phyloP scores from a whole-genome alignment of 331 rosid genomes.

The Arachis monticola region DNA sequence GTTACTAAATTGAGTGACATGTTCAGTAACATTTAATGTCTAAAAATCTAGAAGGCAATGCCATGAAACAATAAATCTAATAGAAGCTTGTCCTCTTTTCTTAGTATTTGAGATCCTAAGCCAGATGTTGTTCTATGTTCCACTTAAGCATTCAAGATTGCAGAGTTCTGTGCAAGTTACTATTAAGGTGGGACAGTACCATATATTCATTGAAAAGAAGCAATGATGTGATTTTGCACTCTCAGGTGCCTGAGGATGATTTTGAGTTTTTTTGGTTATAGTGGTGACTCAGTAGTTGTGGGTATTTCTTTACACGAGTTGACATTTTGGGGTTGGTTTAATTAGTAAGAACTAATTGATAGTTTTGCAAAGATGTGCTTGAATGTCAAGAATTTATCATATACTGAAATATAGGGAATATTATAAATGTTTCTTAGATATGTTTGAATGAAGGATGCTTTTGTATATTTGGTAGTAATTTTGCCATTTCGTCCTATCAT shows the following conservation, averaged over 20 bases:
- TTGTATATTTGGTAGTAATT: not conserved
- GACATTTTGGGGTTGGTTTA: conserved; percentile 3
- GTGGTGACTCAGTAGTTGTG: not conserved
- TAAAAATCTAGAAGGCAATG: not conserved
- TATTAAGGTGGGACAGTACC: not conserved
- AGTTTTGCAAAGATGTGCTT: not conserved
- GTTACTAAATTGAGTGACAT: not conserved
- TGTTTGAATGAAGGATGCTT: conserved; percentile 1
- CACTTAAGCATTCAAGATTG: conserved; percentile 2
- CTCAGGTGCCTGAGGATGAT: not conserved
- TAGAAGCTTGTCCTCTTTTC: not conserved
- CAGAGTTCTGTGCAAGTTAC: not conserved
- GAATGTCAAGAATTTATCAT: not conserved
- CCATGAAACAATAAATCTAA: not conserved
- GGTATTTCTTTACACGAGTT: not conserved
- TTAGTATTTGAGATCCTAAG: conserved; percentile 30
- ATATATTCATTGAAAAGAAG: not conserved
- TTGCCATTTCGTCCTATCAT: no score
- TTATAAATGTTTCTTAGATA: not conserved
- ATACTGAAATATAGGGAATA: conserved; percentile 11
- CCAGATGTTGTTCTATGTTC: not conserved
- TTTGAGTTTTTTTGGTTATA: not conserved
- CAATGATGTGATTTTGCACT: conserved; percentile 9
- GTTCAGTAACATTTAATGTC: conserved; percentile 11
- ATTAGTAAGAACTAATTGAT: not conserved